Evolutionary conservation across 164 flowering plant genomes (phyloP).

Genomic region (Vitis rotundifolia): DNA sequence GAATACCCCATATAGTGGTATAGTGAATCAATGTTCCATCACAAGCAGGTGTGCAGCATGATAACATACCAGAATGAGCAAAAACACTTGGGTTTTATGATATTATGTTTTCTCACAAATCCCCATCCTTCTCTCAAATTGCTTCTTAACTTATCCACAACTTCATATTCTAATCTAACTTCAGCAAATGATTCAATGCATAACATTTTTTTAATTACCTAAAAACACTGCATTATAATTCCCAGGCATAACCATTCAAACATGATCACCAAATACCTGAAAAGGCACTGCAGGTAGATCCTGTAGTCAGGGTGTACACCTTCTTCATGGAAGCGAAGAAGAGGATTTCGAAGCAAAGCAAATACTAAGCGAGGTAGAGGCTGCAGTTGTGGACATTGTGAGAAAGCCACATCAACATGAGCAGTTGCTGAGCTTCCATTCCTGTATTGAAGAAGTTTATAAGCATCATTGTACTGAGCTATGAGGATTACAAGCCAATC

Average conservation of each 20-base stretch:
- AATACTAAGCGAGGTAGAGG: constrained; percentile 84
- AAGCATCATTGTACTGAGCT: constrained; percentile 94
- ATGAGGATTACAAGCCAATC: constrained; percentile 99
- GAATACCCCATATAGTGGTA: neutral
- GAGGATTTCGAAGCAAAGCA: constrained; percentile 89
- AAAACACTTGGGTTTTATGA: neutral
- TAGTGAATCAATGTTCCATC: neutral
- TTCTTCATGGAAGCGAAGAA: constrained; percentile 96
- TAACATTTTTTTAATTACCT: too few species aligned
- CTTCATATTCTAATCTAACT: too few species aligned
- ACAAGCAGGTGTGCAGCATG: neutral
- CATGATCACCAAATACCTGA: constrained; percentile 55
- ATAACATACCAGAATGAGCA: neutral
- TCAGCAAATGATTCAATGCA: too few species aligned
- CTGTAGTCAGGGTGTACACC: constrained; percentile 98
- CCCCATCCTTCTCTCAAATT: too few species aligned
- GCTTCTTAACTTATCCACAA: too few species aligned
- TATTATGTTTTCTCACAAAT: neutral
- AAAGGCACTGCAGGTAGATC: constrained; percentile 93
- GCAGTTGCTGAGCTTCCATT: constrained; percentile 49
- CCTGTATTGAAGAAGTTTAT: constrained; percentile 52
- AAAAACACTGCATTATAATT: too few species aligned
- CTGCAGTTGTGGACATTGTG: constrained; percentile 89
- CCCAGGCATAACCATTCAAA: neutral
- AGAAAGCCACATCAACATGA: constrained; percentile 74